Percentiles rank a stretch among this genome's conserved stretches.
Evolutionary conservation across 805 yeast genomes (phyloP).

Genomic region (Diddensiella transvaalensis): DNA sequence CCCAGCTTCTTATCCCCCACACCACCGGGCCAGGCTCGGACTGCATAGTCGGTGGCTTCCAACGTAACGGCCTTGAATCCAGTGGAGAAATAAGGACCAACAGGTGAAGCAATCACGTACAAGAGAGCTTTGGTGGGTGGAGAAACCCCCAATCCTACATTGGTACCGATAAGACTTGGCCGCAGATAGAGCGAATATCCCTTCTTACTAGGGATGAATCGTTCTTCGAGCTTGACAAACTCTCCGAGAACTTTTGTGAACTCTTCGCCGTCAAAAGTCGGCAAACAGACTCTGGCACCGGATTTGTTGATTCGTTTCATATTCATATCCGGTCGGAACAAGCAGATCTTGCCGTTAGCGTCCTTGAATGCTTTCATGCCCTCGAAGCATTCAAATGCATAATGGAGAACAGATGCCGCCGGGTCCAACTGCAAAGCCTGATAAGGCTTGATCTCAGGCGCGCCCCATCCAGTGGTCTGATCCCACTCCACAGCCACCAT

Average conservation of each 20-base stretch:
- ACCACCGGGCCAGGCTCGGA: conserved; percentile 99
- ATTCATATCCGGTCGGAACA: conserved; percentile 90
- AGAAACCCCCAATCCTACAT: conserved; percentile 82
- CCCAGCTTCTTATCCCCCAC: conserved; percentile 95
- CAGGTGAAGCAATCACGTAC: conserved; percentile 89
- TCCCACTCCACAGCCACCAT: conserved; percentile 88
- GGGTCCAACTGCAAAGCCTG: conserved; percentile 78
- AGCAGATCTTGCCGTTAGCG: conserved; percentile 54
- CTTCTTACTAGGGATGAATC: conserved; percentile 75
- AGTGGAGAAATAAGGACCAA: conserved; percentile 92
- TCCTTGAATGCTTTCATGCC: conserved; percentile 90
- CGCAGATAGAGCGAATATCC: conserved; percentile 92
- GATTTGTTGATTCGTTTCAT: conserved; percentile 88
- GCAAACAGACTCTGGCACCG: conserved; percentile 84
- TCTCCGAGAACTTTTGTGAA: conserved; percentile 71
- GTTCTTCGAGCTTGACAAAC: conserved; percentile 67
- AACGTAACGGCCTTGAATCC: conserved; percentile 94
- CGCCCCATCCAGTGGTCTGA: conserved; percentile 71
- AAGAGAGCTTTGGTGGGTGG: conserved; percentile 77
- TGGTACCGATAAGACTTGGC: conserved; percentile 94
- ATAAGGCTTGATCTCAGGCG: conserved; percentile 86
- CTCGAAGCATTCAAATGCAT: conserved; percentile 91
- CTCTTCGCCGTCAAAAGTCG: conserved; percentile 77
- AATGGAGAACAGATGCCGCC: conserved; percentile 86
- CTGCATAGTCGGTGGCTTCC: conserved; percentile 94